Percentiles rank a stretch among this genome's conserved stretches.
phyloP scores from a whole-genome alignment of 768 basidiomycete species.

The Tricholoma sp. region DNA sequence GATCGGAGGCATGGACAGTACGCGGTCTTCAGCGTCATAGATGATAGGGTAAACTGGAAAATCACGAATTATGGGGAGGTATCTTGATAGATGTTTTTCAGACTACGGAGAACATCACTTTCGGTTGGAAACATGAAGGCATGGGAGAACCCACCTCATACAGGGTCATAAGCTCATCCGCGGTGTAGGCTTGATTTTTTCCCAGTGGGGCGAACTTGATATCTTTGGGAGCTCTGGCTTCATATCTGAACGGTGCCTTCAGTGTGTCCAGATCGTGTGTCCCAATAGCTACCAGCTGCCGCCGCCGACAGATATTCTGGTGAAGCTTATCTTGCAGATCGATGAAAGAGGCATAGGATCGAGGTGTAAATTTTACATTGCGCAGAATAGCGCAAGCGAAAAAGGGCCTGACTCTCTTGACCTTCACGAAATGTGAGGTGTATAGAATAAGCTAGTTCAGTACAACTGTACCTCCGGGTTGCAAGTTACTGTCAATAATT shows the following conservation, averaged over 20 bases:
- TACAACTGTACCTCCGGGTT: conserved; percentile 58
- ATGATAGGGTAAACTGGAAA: conserved; percentile 97
- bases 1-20: conserved; percentile 96
- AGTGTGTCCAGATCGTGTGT: conserved; percentile 96
- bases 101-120: conserved; percentile 43
- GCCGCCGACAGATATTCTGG: conserved; percentile 86
- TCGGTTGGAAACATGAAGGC: background rate
- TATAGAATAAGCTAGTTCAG: background rate
- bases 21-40: conserved; percentile 83
- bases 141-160: conserved; percentile 68
- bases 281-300: conserved; percentile 92
- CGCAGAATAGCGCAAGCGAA: conserved; percentile 91
- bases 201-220: conserved; percentile 91
- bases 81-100: conserved; percentile 87
- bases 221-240: conserved; percentile 72
- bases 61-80: conserved; percentile 89
- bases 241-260: conserved; percentile 81
- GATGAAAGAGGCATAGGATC: conserved; percentile 94
- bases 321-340: conserved; percentile 99
- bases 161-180: conserved; percentile 85
- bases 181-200: conserved; percentile 74
- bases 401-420: conserved; percentile 73
- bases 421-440: conserved; percentile 41
- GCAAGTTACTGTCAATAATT: conserved; percentile 63
- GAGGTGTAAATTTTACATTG: conserved; percentile 81